A percentile compares a stretch with the other conserved stretches of the same genome.
Evolutionary conservation across 495 filamentous ascomycete species (phyloP).

Genomic region (Bathelium albidoporum): DNA sequence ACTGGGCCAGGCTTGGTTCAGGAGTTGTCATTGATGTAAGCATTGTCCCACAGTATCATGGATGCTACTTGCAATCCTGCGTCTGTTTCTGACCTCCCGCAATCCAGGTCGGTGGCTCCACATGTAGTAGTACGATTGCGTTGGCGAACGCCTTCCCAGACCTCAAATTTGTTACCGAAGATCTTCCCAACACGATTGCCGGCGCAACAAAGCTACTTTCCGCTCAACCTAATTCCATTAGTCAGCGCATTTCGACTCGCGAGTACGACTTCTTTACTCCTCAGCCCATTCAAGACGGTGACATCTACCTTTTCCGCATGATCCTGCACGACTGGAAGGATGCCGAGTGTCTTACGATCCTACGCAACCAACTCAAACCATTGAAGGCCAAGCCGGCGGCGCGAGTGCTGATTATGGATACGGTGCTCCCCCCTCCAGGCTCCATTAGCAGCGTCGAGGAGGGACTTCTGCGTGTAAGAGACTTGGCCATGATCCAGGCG

Average conservation of each 20-base stretch:
- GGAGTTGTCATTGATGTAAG: constrained; percentile 12
- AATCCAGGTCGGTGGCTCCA: constrained; percentile 29
- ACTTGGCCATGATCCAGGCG: constrained; percentile 8
- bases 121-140: constrained; percentile 20
- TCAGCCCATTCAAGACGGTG: constrained; percentile 34
- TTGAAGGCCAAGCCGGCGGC: constrained; percentile 34
- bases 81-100: not conserved
- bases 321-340: constrained; percentile 35
- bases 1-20: constrained; percentile 9
- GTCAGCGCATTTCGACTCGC: constrained; percentile 19
- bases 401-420: constrained; percentile 37
- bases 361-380: constrained; percentile 43
- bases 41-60: not conserved
- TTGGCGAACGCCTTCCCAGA: constrained; percentile 5
- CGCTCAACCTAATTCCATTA: not conserved
- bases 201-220: not conserved
- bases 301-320: constrained; percentile 34
- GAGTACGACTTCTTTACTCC: constrained; percentile 34
- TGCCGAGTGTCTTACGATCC: constrained; percentile 44
- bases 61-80: not conserved
- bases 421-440: constrained; percentile 32
- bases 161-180: constrained; percentile 6
- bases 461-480: constrained; percentile 23
- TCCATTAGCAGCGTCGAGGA: constrained; percentile 22
- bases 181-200: constrained; percentile 4